Base-by-base conservation (phyloP, 352 stramenopile species). In the Phytophthora sansomeana region DNA sequence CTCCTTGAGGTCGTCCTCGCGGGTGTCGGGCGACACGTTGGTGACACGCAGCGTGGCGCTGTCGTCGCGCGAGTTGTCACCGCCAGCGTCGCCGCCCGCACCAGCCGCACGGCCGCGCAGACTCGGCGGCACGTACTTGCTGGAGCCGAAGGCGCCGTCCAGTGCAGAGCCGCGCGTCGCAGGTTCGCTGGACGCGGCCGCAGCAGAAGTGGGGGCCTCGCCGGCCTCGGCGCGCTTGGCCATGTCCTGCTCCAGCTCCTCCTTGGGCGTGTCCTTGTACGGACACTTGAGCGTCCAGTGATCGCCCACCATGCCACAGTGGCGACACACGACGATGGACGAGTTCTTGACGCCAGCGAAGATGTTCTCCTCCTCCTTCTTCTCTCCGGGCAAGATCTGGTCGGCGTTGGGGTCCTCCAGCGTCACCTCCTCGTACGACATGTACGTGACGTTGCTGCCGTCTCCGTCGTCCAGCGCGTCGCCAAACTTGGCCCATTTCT, bases 11-110 rank as follows among this genome's bases (percentile, higher is more conserved):
- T 99, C 98, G 50, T 98, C 93, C 74, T 99, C 98, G 51, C 93
- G 97, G 4, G 97, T 99, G 76, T 99, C 97, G 47, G 98, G 96
- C 28, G 96, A 99, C 66, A 99, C 97, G 81, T 99, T 99, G 56
- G 97, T 99, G 57, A 99, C 97, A 80, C 97, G 96, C 65, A 99
- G 92, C 51, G 97, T 99, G 10, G 87, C 87, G 55, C 82, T 93
- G 72, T 96, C 82, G n/a, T 91, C 74, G 17, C 66, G 58, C 33
- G 80, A 61, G 55, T 72, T 69, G 26, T 78, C 72, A 29, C 54
- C 73, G 21, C 65, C 61, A 61, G 60, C 79, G 51, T 75, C 65
- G 21, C 59, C 78, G 7, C 65, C 59, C 59, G 69, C 75, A 30
- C 70, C 64, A 30, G 58, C 77, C 29, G 63, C 47, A 52, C 83